Percentiles rank a stretch among this genome's conserved stretches.
Evolutionary conservation across 768 basidiomycete species (phyloP).

Genomic region (Pilatotrama ljubarskyi): DNA sequence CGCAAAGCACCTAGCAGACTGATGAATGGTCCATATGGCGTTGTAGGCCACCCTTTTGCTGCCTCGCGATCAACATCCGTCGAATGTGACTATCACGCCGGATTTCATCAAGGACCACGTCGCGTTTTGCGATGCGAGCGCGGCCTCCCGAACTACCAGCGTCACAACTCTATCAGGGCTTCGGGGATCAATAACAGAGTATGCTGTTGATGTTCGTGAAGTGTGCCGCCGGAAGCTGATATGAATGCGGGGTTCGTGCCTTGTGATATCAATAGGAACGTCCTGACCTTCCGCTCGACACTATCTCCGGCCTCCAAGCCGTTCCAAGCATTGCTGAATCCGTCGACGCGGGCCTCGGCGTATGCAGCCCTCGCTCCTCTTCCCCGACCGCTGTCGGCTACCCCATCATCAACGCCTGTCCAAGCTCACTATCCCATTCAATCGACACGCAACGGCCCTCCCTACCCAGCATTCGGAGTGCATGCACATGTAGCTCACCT

Average conservation of each 20-base stretch:
- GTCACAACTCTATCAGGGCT: slow-evolving; percentile 84
- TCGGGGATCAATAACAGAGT: slow-evolving; percentile 68
- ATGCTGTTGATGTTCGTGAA: slow-evolving; percentile 28
- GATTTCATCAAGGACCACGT: slow-evolving; percentile 87
- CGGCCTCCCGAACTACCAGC: slow-evolving; percentile 29
- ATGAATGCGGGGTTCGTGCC: neutral
- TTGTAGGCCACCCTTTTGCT: slow-evolving; percentile 77
- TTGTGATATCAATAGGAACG: slow-evolving; percentile 8
- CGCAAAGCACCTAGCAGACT: neutral
- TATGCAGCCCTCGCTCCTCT: slow-evolving; percentile 56
- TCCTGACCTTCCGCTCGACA: slow-evolving; percentile 46
- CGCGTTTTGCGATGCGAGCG: slow-evolving; percentile 57
- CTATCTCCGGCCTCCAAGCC: slow-evolving; percentile 41
- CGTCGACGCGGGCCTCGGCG: slow-evolving; percentile 37
- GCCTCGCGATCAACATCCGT: slow-evolving; percentile 59
- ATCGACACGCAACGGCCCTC: slow-evolving; percentile 4
- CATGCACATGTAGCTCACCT: slow-evolving; percentile 27
- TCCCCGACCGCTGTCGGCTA: slow-evolving; percentile 41
- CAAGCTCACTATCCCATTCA: slow-evolving; percentile 12
- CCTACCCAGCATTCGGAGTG: slow-evolving; percentile 27
- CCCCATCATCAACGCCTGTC: slow-evolving; percentile 18
- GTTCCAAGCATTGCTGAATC: slow-evolving; percentile 41
- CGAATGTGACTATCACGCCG: slow-evolving; percentile 58
- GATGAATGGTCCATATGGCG: neutral
- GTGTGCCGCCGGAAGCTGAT: neutral